phyloP scores from a whole-genome alignment of 1,139 yeast species.

The Dujonia santamariae region DNA sequence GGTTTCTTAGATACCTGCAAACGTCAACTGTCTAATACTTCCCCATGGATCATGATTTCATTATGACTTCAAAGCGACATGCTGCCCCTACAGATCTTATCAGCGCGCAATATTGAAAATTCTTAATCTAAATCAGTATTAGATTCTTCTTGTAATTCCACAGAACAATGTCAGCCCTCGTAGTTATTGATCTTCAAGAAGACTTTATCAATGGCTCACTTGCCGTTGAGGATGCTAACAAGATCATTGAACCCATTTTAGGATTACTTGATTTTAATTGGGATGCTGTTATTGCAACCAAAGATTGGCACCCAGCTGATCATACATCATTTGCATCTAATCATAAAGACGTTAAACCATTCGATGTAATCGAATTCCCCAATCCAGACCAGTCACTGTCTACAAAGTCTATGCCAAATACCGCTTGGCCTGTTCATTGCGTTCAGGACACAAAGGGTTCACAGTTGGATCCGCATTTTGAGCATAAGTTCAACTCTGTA shows the following conservation, averaged over 20 bases:
- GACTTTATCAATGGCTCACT: constrained; percentile 79
- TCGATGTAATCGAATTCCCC: constrained; percentile 42
- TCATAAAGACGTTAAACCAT: constrained; percentile 54
- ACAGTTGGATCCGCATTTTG: constrained; percentile 49
- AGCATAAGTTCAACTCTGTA: constrained; percentile 20
- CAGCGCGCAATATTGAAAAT: too few relatives aligned
- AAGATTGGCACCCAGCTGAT: constrained; percentile 84
- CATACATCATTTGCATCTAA: constrained; percentile 82
- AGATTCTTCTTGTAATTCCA: too few relatives aligned
- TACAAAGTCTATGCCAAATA: constrained; percentile 35
- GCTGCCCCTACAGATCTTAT: too few relatives aligned
- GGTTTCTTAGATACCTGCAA: too few relatives aligned
- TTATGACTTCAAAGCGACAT: too few relatives aligned
- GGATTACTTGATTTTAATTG: constrained; percentile 45
- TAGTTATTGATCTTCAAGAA: constrained; percentile 78
- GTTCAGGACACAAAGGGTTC: constrained; percentile 70
- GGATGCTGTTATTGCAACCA: constrained; percentile 67
- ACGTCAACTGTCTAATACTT: too few relatives aligned
- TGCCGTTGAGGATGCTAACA: constrained; percentile 68
- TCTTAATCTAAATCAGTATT: too few relatives aligned
- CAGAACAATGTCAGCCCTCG: constrained; percentile 49
- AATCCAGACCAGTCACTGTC: constrained; percentile 46
- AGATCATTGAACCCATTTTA: constrained; percentile 50
- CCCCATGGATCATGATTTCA: too few relatives aligned
- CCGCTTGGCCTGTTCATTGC: constrained; percentile 92